These are phyloP conservation scores for Nitzschia palea DNA, from an alignment of 108 stramenopile species.

Conservation along the genomic window DNA sequence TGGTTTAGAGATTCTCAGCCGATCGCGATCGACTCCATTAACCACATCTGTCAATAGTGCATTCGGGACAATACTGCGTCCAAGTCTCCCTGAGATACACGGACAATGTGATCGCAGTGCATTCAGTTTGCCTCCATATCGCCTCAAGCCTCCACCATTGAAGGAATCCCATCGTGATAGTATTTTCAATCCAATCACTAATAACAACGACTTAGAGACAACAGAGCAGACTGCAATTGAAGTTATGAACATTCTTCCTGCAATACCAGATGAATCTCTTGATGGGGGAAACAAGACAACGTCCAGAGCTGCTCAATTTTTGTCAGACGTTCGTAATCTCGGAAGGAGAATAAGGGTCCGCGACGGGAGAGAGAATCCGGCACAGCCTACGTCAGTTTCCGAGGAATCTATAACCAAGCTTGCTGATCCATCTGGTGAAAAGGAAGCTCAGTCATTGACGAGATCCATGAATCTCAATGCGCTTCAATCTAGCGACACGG, in stretches of 20 bases:
- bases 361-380: constrained; percentile 32
- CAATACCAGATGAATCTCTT: not conserved
- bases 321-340: constrained; percentile 23
- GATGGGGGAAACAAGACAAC: not conserved
- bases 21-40: constrained; percentile 39
- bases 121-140: constrained; percentile 24
- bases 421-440: no score
- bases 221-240: constrained; percentile 40
- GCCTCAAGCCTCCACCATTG: constrained; percentile 11
- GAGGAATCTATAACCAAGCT: no score
- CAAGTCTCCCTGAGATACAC: constrained; percentile 7
- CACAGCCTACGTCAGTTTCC: constrained; percentile 21
- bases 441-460: no score
- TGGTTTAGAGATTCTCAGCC: constrained; percentile 28
- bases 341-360: constrained; percentile 3
- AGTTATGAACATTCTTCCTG: constrained; percentile 18
- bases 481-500: no score
- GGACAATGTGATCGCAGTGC: constrained; percentile 24
- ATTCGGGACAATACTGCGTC: constrained; percentile 31
- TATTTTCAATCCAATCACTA: constrained; percentile 33
- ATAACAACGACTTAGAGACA: constrained; percentile 14
- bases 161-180: constrained; percentile 3
- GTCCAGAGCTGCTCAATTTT: constrained; percentile 23
- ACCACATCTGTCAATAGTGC: constrained; percentile 35
- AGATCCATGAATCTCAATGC: no score